Conservation (phyloP, 768 basidiomycete genomes). For the Tephrocybe sp. region DNA sequence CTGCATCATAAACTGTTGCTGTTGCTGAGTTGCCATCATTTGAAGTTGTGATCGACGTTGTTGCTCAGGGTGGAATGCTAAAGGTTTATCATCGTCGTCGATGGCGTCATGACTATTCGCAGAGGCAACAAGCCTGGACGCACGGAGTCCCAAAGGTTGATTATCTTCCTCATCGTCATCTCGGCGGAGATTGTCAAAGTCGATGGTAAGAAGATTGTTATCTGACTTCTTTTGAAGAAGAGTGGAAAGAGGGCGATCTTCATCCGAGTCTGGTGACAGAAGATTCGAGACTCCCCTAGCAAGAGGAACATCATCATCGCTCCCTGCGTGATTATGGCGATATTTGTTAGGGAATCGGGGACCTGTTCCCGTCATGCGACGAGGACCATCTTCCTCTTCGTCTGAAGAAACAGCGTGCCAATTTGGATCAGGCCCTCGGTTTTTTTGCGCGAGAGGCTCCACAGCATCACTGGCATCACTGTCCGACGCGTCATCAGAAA, state of each 20-base stretch:
- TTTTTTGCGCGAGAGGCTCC: conserved; percentile 13
- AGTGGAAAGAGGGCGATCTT: conserved; percentile 68
- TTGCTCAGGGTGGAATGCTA: conserved; percentile 76
- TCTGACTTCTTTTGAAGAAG: conserved; percentile 48
- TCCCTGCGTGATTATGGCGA: conserved; percentile 19
- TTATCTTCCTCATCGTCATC: conserved; percentile 65
- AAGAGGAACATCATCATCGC: conserved; percentile 69
- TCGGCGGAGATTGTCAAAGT: conserved; percentile 31
- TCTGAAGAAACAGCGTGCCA: conserved; percentile 66
- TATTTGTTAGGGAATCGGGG: conserved; percentile 42
- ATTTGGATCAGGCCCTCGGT: conserved; percentile 13
- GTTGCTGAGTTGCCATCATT: conserved; percentile 48
- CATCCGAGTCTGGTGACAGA: conserved; percentile 51
- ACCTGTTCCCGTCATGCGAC: conserved; percentile 58
- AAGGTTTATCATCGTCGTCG: conserved; percentile 68
- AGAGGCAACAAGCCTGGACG: conserved; percentile 43
- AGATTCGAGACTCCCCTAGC: conserved; percentile 44
- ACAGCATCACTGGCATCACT: conserved; percentile 47
- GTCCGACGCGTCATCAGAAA: conserved; percentile 47
- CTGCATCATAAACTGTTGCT: conserved; percentile 71
- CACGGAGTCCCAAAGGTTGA: conserved; percentile 67
- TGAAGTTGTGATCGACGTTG: conserved; percentile 71
- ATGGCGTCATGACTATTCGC: conserved; percentile 25
- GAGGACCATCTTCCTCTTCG: conserved; percentile 51
- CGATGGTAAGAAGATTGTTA: conserved; percentile 36